phyloP scores from a whole-genome alignment of 495 filamentous ascomycete genomes.

The Margaritispora aquatica region DNA sequence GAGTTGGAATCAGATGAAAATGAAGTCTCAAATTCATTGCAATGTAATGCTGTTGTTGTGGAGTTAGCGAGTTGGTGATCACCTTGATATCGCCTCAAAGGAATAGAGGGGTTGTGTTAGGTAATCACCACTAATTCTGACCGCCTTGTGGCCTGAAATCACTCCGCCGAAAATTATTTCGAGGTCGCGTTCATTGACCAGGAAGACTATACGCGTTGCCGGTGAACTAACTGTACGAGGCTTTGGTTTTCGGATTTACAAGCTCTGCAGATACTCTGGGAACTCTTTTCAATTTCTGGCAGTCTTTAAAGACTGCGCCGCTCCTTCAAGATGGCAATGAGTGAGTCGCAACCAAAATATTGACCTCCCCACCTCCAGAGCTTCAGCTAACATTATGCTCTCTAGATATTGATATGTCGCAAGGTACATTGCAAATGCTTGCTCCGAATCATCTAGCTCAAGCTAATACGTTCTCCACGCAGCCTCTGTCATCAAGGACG shows the following conservation, averaged over 20 bases:
- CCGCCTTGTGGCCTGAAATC: background rate
- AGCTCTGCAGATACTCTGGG: background rate
- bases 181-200: background rate
- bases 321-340: conserved; percentile 26
- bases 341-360: conserved; percentile 13
- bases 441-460: background rate
- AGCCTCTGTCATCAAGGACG: conserved; percentile 67
- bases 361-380: conserved; percentile 26
- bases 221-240: background rate
- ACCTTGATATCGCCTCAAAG: background rate
- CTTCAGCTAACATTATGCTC: conserved; percentile 18
- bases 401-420: conserved; percentile 68
- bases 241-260: background rate
- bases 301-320: conserved; percentile 10
- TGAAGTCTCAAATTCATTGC: no score
- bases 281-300: background rate
- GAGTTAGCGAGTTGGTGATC: background rate
- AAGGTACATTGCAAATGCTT: conserved; percentile 43
- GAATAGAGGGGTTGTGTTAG: background rate
- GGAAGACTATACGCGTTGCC: background rate
- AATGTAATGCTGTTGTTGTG: background rate
- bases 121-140: background rate
- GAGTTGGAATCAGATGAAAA: no score
- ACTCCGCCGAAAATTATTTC: background rate
- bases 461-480: conserved; percentile 11